Evolutionary conservation across 768 basidiomycete genomes (phyloP), one percentile per base, ranked within the genome.

Genomic region (Mycena galericulata): DNA sequence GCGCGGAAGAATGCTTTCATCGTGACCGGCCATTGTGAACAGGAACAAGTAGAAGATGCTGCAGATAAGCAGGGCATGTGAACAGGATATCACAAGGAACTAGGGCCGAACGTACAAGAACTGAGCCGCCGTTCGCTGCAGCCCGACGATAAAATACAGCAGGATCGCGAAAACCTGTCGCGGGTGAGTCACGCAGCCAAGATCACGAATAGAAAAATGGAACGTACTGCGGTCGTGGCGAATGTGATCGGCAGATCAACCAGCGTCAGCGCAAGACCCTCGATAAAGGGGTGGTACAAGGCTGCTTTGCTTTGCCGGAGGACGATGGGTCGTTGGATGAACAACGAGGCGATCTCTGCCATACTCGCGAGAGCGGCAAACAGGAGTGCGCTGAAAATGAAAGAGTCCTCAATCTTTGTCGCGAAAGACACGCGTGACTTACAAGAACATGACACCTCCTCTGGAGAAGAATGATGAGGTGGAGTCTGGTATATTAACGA

Each of bases 361-460:
- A 91, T 87, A 17, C 86, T 81, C 3, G 85, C 82, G 26, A 93
- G 75, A 0, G 87, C 89, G 4, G 86, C 79, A 68, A 91, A 88
- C 17, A 92, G 82, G 6, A 91, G 76, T 2, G 90, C 77, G 59
- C 90, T 61, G 50, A 3, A 24, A 4, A 17, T 1, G 51, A 57
- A 67, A 65, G 55, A 62, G 64, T 46, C 55, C 30, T 45, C 12
- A 34, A 38, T 38, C 14, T 27, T 29, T 6, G 46, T 10, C 1
- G 9, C 26, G 12, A 27, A 36, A 6, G 34, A 7, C 34, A 7
- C 34, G 7, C 26, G 38, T 1, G 2, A 79, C 87, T 36, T 75
- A 90, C 86, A 94, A 93, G 85, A 92, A 94, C 22, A 95, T 81
- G 26, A 91, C 83, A 79, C 93, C 90, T 43, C 92, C 92, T 22